These are phyloP conservation scores for Setomelanomma holmii DNA, from an alignment of 2,329 filamentous ascomycete species.

Conservation along the genomic window DNA sequence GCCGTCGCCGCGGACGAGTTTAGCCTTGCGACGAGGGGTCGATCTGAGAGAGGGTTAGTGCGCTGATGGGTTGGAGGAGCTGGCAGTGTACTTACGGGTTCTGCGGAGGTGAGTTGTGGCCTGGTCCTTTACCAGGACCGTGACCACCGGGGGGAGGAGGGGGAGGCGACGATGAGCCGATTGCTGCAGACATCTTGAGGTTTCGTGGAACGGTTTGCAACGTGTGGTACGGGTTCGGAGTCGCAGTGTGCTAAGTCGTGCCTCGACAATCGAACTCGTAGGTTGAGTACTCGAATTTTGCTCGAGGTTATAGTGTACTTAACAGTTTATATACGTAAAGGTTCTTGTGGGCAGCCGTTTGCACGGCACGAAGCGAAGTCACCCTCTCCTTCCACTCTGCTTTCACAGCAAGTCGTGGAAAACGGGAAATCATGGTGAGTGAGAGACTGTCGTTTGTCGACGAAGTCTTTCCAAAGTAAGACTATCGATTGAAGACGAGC, in stretches of 20 bases:
- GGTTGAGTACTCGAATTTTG: background rate
- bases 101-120: background rate
- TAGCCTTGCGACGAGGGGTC: background rate
- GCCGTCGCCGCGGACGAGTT: background rate
- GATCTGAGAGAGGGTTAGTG: background rate
- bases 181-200: background rate
- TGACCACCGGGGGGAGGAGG: background rate
- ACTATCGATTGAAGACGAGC: no score
- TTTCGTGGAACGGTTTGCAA: background rate
- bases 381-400: background rate
- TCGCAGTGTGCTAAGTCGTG: no score
- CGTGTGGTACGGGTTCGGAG: background rate
- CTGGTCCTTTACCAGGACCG: background rate
- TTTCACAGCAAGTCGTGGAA: background rate
- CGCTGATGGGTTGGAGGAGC: background rate
- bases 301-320: background rate
- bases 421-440: background rate
- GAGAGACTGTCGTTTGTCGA: no score
- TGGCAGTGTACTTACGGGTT: background rate
- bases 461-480: no score
- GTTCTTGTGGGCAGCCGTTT: background rate
- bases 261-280: background rate
- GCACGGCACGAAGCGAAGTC: background rate
- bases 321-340: background rate
- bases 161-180: background rate